Base-by-base conservation (phyloP, 768 basidiomycete genomes). In the Kwoniella newhampshirensis region DNA sequence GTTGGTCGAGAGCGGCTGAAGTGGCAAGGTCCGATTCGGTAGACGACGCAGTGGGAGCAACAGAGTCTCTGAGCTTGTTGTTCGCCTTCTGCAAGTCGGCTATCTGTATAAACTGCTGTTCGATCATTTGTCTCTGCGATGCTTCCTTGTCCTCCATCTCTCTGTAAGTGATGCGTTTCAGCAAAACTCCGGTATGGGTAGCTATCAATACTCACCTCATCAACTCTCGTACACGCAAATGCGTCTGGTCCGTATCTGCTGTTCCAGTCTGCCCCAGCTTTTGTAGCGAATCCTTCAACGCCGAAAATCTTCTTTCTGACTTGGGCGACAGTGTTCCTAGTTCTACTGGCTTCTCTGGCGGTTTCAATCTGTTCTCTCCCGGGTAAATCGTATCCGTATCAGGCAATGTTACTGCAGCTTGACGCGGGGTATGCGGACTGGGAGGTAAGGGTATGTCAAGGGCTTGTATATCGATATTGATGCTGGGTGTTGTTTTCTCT, bases 61-160 rank as follows among this genome's bases (percentile, higher is more conserved):
- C 17, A 1, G 42, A 39, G 40, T n/a, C n/a, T n/a, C n/a, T n/a
- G n/a, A n/a, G n/a, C n/a, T n/a, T n/a, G 4, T 43, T 40, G 18
- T 60, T 84, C 71, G 90, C 87, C 39, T 88, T 82, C 54, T 85
- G 85, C 81, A 66, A 64, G 43, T 66, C 66, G 1, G 62, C 73
- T 21, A 96, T 80, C 68, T 93, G 84, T 13, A 79, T 70, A 41
- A 84, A 85, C 61, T 97, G 81, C 28, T 79, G 79, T 39, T 89
- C 86, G 25, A 96, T 87, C 21, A 83, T 73, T 69, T 94, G 89
- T 32, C 85, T 84, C 73, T 98, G 94, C 30, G 85, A 81, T 3
- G 89, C 87, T 75, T 99, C 96, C 75, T 98, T 98, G 78, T 89
- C 87, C 2, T 93, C 93, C 94, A 98, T 97, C 2, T 94, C 90